Base-by-base conservation (phyloP, 1,139 yeast species). In the Citeromyces hawaiiensis region DNA sequence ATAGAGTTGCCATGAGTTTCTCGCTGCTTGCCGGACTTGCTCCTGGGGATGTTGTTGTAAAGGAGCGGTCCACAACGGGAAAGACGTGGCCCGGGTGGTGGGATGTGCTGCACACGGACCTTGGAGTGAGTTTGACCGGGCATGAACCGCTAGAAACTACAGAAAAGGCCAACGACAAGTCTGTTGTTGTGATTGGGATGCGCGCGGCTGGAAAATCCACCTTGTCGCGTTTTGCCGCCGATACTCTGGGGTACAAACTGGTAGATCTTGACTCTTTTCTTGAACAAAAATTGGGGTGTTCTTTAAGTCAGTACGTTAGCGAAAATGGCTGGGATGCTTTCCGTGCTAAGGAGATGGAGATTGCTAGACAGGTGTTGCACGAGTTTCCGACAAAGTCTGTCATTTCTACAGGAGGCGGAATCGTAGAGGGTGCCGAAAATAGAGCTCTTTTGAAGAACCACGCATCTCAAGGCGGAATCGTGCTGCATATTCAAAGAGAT, bases 21-120 rank as follows among this genome's bases (percentile, higher is more conserved):
- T 85, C 96, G 4, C 66, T 93, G 45, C 64, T 93, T 42, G 91
- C 96, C 3, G 76, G 76, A 4, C 59, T 70, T 41, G 57, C 70
- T 45, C 42, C 50, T 3, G 65, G 64, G 2, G 79, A 85, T 3
- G 93, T 83, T 2, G 66, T 77, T 48, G 76, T 91, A 44, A 75
- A 81, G 49, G 96, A 88, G 56, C 76, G 97, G 61, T 71, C 83
- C 27, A 86, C 96, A 56, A 93, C 96, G 3, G 94, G 93, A 43
- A 91, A 91, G 64, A 91, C 99, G 0, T 91, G 99, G 99, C 99
- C 99, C 15, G 97, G 97, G 36, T 91, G 98, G 98, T 91, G 98
- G 98, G 99, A 91, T 60, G 71, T 81, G 38, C 67, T 91, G 46
- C 86, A 78, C 53, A 72, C 82, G 42, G 63, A 68, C 44, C 76